Evolutionary conservation across 805 yeast genomes (phyloP).

Genomic region (Geotrichum ghanense): DNA sequence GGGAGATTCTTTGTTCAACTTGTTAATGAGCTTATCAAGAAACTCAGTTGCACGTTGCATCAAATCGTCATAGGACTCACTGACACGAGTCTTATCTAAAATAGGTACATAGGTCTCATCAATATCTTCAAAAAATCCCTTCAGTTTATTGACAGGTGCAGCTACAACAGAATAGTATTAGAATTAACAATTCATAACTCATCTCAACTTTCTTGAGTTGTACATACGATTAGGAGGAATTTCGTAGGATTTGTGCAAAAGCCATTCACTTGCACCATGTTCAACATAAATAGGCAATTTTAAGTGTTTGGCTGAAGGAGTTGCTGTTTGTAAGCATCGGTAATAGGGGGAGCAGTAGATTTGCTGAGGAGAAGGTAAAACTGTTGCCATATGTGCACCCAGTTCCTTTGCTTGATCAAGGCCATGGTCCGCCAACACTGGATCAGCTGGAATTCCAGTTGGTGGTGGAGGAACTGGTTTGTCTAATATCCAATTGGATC

Average conservation of each 20-base stretch:
- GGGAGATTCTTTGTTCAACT: constrained; percentile 46
- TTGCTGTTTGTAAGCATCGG: constrained; percentile 74
- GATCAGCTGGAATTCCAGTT: constrained; percentile 85
- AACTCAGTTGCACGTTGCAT: constrained; percentile 48
- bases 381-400: constrained; percentile 44
- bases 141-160: constrained; percentile 38
- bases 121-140: constrained; percentile 41
- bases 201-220: neutral
- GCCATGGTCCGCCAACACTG: constrained; percentile 80
- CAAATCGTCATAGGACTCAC: constrained; percentile 69
- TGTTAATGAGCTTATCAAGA: constrained; percentile 43
- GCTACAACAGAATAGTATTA: constrained; percentile 24
- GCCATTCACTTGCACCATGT: constrained; percentile 34
- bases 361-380: constrained; percentile 51
- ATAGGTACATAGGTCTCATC: constrained; percentile 40
- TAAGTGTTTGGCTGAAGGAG: constrained; percentile 52
- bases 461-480: constrained; percentile 58
- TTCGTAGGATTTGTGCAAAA: constrained; percentile 48
- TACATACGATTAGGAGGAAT: constrained; percentile 5
- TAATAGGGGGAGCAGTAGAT: constrained; percentile 79
- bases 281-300: constrained; percentile 64
- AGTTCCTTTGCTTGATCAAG: constrained; percentile 77
- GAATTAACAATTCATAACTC: neutral
- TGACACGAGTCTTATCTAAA: constrained; percentile 48
- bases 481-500: constrained; percentile 69